A percentile compares a stretch with the other conserved stretches of the same genome.
These are phyloP conservation scores for Rhizophagus clarus DNA, from an alignment of 192 early-diverging fungal species.

Conservation along the genomic window DNA sequence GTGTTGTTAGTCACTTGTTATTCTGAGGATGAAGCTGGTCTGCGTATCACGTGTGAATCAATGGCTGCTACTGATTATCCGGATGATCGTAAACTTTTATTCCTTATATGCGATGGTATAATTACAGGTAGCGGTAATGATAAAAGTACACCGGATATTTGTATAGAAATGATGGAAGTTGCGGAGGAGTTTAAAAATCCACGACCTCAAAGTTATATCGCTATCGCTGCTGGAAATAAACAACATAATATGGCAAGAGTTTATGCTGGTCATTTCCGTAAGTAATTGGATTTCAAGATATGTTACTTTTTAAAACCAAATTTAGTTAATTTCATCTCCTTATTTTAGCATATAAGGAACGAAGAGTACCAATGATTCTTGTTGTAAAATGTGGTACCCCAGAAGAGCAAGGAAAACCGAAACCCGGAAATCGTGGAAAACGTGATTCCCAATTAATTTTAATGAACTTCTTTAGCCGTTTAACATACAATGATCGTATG, in stretches of 20 bases:
- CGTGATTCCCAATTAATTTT: slow-evolving; percentile 95
- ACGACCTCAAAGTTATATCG: slow-evolving; percentile 74
- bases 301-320: background rate
- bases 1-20: slow-evolving; percentile 83
- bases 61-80: slow-evolving; percentile 79
- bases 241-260: slow-evolving; percentile 78
- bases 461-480: slow-evolving; percentile 92
- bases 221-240: slow-evolving; percentile 69
- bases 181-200: slow-evolving; percentile 54
- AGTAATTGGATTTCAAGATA: background rate
- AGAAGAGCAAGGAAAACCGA: slow-evolving; percentile 61
- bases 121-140: slow-evolving; percentile 79
- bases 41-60: slow-evolving; percentile 80
- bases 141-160: slow-evolving; percentile 71
- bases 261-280: slow-evolving; percentile 68
- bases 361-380: slow-evolving; percentile 59
- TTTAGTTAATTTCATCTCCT: background rate
- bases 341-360: slow-evolving; percentile 45
- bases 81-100: slow-evolving; percentile 67
- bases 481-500: slow-evolving; percentile 87
- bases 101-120: slow-evolving; percentile 66
- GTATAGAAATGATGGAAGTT: slow-evolving; percentile 70
- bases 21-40: slow-evolving; percentile 77
- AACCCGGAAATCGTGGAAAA: slow-evolving; percentile 92
- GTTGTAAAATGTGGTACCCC: slow-evolving; percentile 75